Evolutionary conservation across 2,329 filamentous ascomycete species (phyloP).

Genomic region (Thielaviopsis euricoi): DNA sequence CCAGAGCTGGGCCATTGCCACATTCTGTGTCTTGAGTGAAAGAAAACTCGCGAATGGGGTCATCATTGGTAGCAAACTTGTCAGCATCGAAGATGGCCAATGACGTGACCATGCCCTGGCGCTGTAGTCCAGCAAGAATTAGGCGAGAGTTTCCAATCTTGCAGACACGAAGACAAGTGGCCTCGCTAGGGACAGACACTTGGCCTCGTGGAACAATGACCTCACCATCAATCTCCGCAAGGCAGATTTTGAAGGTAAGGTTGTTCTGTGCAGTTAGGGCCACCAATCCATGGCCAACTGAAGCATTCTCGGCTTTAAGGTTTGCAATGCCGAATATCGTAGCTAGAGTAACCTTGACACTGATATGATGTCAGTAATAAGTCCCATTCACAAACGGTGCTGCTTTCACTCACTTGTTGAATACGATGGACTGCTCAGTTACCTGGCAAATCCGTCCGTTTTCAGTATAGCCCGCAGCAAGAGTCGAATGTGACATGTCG

Average conservation of each 20-base stretch:
- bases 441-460: constrained; percentile 32
- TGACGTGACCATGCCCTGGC: background rate
- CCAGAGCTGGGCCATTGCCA: constrained; percentile 3
- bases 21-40: background rate
- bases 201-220: background rate
- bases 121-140: constrained; percentile 18
- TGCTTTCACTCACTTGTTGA: constrained; percentile 23
- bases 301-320: constrained; percentile 26
- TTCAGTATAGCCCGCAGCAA: constrained; percentile 25
- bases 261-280: constrained; percentile 25
- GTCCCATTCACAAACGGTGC: background rate
- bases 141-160: constrained; percentile 13
- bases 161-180: constrained; percentile 28
- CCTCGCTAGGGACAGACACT: constrained; percentile 20
- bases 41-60: constrained; percentile 4
- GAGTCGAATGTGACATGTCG: constrained; percentile 35
- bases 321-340: constrained; percentile 18
- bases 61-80: background rate
- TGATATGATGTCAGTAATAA: constrained; percentile 14
- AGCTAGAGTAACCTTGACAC: constrained; percentile 18
- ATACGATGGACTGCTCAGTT: constrained; percentile 30
- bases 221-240: constrained; percentile 1
- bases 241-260: background rate
- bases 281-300: constrained; percentile 22
- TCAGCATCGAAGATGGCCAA: constrained; percentile 8